Conservation (phyloP, 768 basidiomycete genomes). For the Hygrocybe punicea region DNA sequence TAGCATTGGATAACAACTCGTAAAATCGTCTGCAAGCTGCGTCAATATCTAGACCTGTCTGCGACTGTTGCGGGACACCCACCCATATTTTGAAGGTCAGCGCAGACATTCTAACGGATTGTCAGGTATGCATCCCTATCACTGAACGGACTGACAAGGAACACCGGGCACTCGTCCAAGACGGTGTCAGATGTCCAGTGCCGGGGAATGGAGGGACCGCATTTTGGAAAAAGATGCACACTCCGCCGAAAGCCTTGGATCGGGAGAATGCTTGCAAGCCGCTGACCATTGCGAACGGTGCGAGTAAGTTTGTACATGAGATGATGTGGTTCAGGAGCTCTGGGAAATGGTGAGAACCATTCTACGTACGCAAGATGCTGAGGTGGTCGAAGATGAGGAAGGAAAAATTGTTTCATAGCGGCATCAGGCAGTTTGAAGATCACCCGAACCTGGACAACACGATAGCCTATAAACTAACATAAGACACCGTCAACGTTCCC, state of each 20-base stretch:
- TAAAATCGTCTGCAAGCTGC: too few species aligned
- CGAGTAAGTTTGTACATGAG: conserved; percentile 19
- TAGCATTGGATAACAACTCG: too few species aligned
- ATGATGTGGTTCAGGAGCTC: conserved; percentile 14
- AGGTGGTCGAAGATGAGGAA: conserved; percentile 2
- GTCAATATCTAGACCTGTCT: background rate
- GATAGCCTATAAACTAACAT: conserved; percentile 21
- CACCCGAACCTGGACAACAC: conserved; percentile 22
- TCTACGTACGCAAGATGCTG: conserved; percentile 26
- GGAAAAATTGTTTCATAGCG: conserved; percentile 8
- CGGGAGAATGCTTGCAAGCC: conserved; percentile 25
- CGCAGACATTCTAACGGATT: background rate
- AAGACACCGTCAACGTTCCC: background rate
- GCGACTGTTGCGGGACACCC: background rate
- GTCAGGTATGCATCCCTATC: conserved; percentile 19
- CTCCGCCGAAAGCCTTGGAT: conserved; percentile 25
- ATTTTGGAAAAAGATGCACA: conserved; percentile 32
- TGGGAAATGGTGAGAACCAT: conserved; percentile 22
- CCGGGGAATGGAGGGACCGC: conserved; percentile 24
- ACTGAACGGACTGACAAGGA: conserved; percentile 31
- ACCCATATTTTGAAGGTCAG: background rate
- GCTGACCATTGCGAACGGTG: conserved; percentile 1
- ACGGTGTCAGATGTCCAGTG: conserved; percentile 34
- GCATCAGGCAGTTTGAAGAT: conserved; percentile 22
- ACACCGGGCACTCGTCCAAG: conserved; percentile 26